A percentile compares a stretch with the other conserved stretches of the same genome.
Evolutionary conservation across 805 yeast species (phyloP).

Genomic region (Candida piceae): DNA sequence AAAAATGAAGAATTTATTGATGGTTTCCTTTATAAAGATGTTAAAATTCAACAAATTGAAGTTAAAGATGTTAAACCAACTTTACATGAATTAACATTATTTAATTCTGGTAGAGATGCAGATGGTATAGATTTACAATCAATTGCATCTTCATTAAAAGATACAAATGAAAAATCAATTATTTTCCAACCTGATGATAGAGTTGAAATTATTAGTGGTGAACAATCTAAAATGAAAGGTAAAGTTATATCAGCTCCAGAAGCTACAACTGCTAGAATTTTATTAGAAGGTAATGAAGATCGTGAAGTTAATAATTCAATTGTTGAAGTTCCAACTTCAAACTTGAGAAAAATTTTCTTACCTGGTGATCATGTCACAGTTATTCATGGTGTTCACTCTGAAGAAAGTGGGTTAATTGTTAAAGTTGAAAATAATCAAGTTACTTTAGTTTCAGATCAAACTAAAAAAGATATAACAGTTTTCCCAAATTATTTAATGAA

Average conservation of each 20-base stretch:
- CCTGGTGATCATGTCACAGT: constrained; percentile 96
- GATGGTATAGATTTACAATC: constrained; percentile 87
- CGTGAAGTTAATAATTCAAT: constrained; percentile 46
- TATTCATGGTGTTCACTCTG: constrained; percentile 83
- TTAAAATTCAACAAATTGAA: constrained; percentile 74
- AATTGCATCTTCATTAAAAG: constrained; percentile 80
- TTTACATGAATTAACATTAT: constrained; percentile 80
- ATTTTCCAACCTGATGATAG: constrained; percentile 89
- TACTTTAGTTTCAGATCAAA: constrained; percentile 83
- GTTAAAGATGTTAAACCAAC: constrained; percentile 79
- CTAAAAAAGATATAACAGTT: constrained; percentile 83
- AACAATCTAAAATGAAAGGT: constrained; percentile 87
- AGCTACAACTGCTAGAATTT: constrained; percentile 46
- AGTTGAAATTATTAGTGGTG: constrained; percentile 89
- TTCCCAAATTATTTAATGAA: constrained; percentile 87
- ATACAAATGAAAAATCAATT: constrained; percentile 47
- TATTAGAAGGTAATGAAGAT: constrained; percentile 53
- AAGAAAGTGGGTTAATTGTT: constrained; percentile 93
- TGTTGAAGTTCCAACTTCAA: constrained; percentile 76
- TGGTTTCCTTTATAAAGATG: constrained; percentile 84
- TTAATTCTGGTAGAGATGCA: constrained; percentile 68
- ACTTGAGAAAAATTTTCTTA: constrained; percentile 77
- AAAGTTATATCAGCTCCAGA: constrained; percentile 63
- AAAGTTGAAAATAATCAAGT: constrained; percentile 79
- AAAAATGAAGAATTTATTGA: constrained; percentile 84